Percentiles rank a stretch among this genome's conserved stretches.
Conservation (phyloP, 257 asterid genomes). For the Solanum dulcamara region DNA sequence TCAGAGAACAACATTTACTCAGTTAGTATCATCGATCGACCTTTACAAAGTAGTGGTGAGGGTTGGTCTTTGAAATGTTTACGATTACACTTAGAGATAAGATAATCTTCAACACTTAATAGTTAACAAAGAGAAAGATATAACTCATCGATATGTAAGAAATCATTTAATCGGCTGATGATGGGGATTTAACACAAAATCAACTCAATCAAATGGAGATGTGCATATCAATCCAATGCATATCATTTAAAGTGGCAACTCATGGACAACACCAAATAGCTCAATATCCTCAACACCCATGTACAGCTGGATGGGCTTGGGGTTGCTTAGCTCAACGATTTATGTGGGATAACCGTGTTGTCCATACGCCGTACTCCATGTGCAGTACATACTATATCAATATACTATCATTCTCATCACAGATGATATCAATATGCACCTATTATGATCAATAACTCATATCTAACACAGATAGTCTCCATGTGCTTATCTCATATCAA, state of each 20-base stretch:
- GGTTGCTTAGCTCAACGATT: background rate
- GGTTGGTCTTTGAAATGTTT: background rate
- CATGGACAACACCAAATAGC: background rate
- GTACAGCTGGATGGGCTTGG: background rate
- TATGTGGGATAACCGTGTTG: background rate
- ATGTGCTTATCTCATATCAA: background rate
- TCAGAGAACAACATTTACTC: too few species aligned
- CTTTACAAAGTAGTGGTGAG: background rate
- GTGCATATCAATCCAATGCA: background rate
- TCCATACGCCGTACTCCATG: background rate
- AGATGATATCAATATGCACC: background rate
- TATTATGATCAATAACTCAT: background rate
- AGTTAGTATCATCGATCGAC: background rate
- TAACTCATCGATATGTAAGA: background rate
- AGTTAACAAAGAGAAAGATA: background rate
- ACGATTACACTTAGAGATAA: background rate
- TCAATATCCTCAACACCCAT: background rate
- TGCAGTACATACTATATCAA: background rate
- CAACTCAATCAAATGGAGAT: background rate
- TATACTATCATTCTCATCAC: background rate
- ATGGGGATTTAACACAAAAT: background rate
- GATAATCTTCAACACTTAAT: background rate
- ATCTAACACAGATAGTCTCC: background rate
- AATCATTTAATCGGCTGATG: background rate
- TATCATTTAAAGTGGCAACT: background rate